These are phyloP conservation scores for Stereocaulon alpinum DNA, from an alignment of 495 filamentous ascomycete genomes.

Conservation along the genomic window DNA sequence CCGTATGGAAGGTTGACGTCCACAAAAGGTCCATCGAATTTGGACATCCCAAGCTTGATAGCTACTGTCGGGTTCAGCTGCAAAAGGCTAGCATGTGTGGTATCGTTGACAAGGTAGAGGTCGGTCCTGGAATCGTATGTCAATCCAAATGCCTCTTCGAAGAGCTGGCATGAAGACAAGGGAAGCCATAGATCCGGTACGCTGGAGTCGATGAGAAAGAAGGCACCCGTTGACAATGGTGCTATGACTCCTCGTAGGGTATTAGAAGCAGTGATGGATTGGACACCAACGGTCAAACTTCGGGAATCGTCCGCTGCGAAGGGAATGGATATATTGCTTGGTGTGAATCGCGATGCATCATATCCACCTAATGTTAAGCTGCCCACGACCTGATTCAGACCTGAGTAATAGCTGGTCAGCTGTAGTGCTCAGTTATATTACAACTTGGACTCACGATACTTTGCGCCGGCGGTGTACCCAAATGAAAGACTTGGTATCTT, in stretches of 20 bases:
- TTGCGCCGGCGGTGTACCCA: slow-evolving; percentile 46
- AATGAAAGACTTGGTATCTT: slow-evolving; percentile 40
- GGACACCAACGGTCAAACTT: slow-evolving; percentile 42
- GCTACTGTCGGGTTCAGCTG: slow-evolving; percentile 23
- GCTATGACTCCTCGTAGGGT: slow-evolving; percentile 34
- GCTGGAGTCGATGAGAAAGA: slow-evolving; percentile 53
- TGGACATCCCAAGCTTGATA: slow-evolving; percentile 50
- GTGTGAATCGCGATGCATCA: slow-evolving; percentile 46
- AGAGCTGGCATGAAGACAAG: slow-evolving; percentile 45
- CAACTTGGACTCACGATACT: slow-evolving; percentile 33
- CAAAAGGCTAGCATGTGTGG: slow-evolving; percentile 17
- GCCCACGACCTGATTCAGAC: slow-evolving; percentile 38
- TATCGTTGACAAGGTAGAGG: slow-evolving; percentile 35
- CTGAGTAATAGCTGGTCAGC: not conserved
- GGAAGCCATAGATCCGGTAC: slow-evolving; percentile 63
- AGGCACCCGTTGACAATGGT: slow-evolving; percentile 28
- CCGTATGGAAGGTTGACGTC: slow-evolving; percentile 53
- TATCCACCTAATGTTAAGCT: slow-evolving; percentile 56
- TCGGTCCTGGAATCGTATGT: slow-evolving; percentile 44
- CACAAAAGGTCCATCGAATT: slow-evolving; percentile 38
- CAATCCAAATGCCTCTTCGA: slow-evolving; percentile 51
- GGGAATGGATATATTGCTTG: slow-evolving; percentile 46
- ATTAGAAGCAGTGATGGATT: slow-evolving; percentile 24
- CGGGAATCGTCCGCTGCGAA: slow-evolving; percentile 38
- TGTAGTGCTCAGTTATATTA: no score